These are phyloP conservation scores for Tuber magnatum DNA, from an alignment of 495 filamentous ascomycete species.

Conservation along the genomic window DNA sequence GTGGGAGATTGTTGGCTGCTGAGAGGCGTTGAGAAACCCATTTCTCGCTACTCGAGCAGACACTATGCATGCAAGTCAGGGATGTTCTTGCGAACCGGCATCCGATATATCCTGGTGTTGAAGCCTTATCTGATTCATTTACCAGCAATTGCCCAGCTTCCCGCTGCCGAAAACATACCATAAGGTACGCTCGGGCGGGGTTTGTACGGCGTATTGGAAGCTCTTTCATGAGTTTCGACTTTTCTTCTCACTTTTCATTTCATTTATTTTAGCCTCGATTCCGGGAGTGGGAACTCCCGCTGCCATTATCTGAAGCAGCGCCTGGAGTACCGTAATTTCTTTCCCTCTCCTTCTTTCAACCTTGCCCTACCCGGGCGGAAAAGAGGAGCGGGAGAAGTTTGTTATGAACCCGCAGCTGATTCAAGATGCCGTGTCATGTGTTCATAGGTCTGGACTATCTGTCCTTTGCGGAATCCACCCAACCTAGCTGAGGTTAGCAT, in stretches of 20 bases:
- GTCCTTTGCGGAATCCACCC: not conserved
- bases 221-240: not conserved
- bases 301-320: not conserved
- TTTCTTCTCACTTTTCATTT: not conserved
- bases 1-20: not conserved
- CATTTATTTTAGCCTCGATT: not conserved
- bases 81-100: not conserved
- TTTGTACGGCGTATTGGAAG: not conserved
- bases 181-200: not conserved
- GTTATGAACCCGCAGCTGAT: not conserved
- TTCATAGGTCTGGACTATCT: not conserved
- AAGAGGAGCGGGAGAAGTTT: not conserved
- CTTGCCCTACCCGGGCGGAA: not conserved
- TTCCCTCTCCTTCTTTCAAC: not conserved
- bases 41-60: not conserved
- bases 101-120: not conserved
- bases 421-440: not conserved
- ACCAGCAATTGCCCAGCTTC: not conserved
- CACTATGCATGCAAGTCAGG: not conserved
- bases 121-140: not conserved
- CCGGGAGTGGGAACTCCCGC: not conserved
- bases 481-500: constrained; percentile 1
- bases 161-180: not conserved
- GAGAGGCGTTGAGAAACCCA: not conserved
- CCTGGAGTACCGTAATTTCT: not conserved